phyloP scores from a whole-genome alignment of 768 basidiomycete genomes.

The Lactarius vividus region DNA sequence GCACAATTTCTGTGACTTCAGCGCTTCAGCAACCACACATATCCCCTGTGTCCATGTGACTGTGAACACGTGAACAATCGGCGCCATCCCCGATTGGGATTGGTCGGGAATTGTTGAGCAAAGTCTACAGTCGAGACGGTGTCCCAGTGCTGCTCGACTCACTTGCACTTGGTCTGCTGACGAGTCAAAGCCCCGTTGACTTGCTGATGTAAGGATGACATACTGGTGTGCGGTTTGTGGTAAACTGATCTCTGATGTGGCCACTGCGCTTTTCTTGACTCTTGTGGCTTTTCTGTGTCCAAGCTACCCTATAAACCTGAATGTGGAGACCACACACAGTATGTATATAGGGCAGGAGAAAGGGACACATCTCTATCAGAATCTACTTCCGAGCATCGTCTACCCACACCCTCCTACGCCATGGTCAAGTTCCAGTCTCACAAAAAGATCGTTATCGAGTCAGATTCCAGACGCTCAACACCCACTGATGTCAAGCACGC shows the following conservation, averaged over 20 bases:
- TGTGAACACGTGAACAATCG: neutral
- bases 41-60: too few species aligned
- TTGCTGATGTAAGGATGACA: constrained; percentile 12
- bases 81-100: neutral
- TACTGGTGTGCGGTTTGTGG: constrained; percentile 1
- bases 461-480: constrained; percentile 12
- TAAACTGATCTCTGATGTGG: constrained; percentile 14
- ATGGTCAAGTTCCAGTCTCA: constrained; percentile 22
- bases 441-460: constrained; percentile 17
- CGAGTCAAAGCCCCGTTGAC: neutral
- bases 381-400: neutral
- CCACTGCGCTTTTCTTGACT: constrained; percentile 11
- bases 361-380: neutral
- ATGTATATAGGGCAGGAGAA: constrained; percentile 15
- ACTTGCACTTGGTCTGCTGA: neutral
- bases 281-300: constrained; percentile 23
- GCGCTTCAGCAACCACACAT: too few species aligned
- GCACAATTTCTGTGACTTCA: neutral
- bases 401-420: neutral
- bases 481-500: constrained; percentile 4
- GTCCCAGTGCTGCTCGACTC: neutral
- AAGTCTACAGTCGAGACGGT: neutral
- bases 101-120: too few species aligned
- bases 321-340: constrained; percentile 23
- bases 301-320: constrained; percentile 19